Base-by-base conservation (phyloP, 257 asterid genomes). In the Nyctanthes arbortristis region DNA sequence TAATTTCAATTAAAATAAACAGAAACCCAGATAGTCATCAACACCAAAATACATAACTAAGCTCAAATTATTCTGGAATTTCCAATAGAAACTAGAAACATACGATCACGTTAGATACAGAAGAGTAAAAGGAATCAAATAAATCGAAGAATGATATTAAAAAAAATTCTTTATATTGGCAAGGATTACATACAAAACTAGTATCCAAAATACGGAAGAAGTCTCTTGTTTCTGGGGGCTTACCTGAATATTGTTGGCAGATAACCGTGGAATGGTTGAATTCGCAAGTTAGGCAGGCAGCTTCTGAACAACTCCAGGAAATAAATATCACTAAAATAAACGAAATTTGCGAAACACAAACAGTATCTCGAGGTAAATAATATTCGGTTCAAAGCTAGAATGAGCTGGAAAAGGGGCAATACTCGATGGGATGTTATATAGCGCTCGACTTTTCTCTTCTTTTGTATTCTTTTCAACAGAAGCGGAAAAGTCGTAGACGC, bases 221-320 rank as follows among this genome's bases (percentile, higher is more conserved):
- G 1, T 6, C 22, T 28, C 59, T 7, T n/a, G 22, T 52, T 58
- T 40, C 43, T 33, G 77, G 63, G 14, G 31, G 61, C 54, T 74
- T 45, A 77, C 83, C 83, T 77, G 78, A 73, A 75, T 33, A 43
- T 60, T 54, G 81, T 75, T 77, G n/a, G n/a, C n/a, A n/a, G n/a
- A n/a, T n/a, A n/a, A n/a, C 67, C 60, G 72, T 39, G 60, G 31
- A 77, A 58, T 37, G 22, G 70, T 32, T 54, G 64, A 68, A 47
- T 63, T 69, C 76, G 77, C 72, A 27, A 33, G 56, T 14, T 6
- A 22, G 55, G 40, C 18, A 30, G 47, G n/a, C n/a, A n/a, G n/a
- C 32, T 30, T 62, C 32, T 8, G 20, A 16, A 35, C n/a, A 71
- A 71, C n/a, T 40, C 9, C 3, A 7, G 5, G 34, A 34, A 36